Conservation (phyloP, 345 rosid species). For the Iberis pinnata region DNA sequence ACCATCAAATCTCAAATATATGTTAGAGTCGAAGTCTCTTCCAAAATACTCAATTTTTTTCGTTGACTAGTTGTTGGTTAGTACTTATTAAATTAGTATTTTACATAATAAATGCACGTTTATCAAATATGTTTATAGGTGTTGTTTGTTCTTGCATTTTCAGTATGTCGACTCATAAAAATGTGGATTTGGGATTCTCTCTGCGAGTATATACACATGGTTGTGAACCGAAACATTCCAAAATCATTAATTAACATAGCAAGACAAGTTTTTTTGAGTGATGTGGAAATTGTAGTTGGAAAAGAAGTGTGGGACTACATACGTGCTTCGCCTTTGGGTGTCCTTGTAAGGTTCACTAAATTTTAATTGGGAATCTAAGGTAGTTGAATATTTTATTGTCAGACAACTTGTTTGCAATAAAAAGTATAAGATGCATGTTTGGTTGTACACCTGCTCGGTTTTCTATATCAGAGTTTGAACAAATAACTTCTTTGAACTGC, state of each 20-base stretch:
- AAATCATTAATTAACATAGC: constrained; percentile 2
- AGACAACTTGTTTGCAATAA: background rate
- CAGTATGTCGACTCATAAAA: too few species aligned
- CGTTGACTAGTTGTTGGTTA: too few species aligned
- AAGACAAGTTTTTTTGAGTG: background rate
- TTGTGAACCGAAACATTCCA: background rate
- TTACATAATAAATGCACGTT: too few species aligned
- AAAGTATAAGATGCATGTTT: background rate
- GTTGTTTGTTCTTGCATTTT: too few species aligned
- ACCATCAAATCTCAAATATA: too few species aligned
- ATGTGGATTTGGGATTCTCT: too few species aligned
- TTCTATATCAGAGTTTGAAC: background rate
- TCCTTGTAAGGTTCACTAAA: background rate
- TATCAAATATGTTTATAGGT: too few species aligned
- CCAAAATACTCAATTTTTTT: too few species aligned
- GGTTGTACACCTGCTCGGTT: background rate
- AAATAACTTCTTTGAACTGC: background rate
- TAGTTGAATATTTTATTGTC: background rate
- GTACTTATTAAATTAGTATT: too few species aligned
- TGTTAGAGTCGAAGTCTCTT: too few species aligned
- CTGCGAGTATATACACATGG: too few species aligned
- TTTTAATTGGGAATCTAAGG: background rate
- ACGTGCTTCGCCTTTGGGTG: background rate
- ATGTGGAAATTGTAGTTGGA: background rate
- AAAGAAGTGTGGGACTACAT: background rate